phyloP scores from a whole-genome alignment of 441 rosid species.

The Syzygium malaccense region DNA sequence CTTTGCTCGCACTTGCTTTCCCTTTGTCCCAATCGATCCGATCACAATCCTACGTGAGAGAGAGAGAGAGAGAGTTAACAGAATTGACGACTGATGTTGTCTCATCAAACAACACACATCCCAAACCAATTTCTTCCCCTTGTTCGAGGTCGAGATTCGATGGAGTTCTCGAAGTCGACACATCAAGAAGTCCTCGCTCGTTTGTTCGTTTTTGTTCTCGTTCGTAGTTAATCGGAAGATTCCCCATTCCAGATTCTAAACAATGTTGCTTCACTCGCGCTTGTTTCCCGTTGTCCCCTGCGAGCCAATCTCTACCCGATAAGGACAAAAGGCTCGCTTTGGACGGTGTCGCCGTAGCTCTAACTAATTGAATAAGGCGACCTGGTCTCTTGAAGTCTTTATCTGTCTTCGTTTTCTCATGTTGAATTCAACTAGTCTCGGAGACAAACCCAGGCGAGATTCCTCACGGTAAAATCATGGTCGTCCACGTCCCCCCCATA shows the following conservation, averaged over 20 bases:
- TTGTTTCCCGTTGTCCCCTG: background rate
- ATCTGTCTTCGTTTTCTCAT: background rate
- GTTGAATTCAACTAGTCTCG: rapidly evolving
- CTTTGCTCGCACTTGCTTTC: background rate
- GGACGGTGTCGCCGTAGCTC: background rate
- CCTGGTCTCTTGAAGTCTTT: background rate
- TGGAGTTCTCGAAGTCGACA: background rate
- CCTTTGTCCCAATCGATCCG: background rate
- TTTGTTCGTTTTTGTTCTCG: background rate
- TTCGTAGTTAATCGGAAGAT: background rate
- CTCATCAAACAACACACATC: background rate
- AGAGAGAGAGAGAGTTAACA: background rate
- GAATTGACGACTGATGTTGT: background rate
- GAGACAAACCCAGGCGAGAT: background rate
- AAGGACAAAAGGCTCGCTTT: background rate
- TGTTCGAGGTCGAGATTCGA: background rate
- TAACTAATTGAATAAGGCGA: background rate
- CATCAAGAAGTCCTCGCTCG: background rate
- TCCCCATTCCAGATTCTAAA: background rate
- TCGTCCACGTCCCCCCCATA: background rate
- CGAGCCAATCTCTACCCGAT: background rate
- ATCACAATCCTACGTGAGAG: background rate
- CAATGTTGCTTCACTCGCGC: background rate
- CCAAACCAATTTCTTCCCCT: background rate
- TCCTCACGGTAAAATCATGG: background rate